Conservation (phyloP, 2,329 filamentous ascomycete species). For the Fusarium sulawesiense region DNA sequence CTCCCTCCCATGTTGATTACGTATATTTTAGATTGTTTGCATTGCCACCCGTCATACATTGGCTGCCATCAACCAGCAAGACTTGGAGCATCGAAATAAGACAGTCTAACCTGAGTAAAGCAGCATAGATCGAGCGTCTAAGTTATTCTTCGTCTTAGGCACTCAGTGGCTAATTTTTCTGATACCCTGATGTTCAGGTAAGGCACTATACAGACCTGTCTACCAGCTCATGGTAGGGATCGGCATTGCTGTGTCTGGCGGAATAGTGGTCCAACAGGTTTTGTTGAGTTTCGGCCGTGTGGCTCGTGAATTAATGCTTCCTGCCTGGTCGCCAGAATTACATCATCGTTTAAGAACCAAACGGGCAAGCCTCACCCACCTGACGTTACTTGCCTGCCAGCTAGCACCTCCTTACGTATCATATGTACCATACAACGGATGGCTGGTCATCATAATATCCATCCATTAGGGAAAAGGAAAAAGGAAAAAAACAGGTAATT, state of each 20-base stretch:
- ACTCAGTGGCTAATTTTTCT: neutral
- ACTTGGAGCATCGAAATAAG: neutral
- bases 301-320: conserved; percentile 11
- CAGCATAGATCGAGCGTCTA: neutral
- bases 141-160: neutral
- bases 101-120: neutral
- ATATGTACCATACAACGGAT: neutral
- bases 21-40: conserved; percentile 23
- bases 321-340: conserved; percentile 35
- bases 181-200: neutral
- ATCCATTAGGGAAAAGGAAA: conserved; percentile 1
- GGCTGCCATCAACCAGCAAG: neutral
- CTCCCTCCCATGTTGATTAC: conserved; percentile 23
- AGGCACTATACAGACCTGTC: neutral
- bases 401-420: neutral
- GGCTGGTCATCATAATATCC: conserved; percentile 23
- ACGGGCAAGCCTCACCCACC: conserved; percentile 36
- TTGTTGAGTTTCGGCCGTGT: conserved; percentile 5
- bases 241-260: conserved; percentile 4
- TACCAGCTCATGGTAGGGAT: conserved; percentile 30
- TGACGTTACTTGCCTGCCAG: neutral
- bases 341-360: conserved; percentile 40
- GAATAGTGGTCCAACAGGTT: conserved; percentile 19
- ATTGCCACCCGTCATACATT: conserved; percentile 26
- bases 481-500: conserved; percentile 38